A percentile compares a stretch with the other conserved stretches of the same genome.
Conservation (phyloP, 2,329 filamentous ascomycete species). For the Sphaerulina vaccinii region DNA sequence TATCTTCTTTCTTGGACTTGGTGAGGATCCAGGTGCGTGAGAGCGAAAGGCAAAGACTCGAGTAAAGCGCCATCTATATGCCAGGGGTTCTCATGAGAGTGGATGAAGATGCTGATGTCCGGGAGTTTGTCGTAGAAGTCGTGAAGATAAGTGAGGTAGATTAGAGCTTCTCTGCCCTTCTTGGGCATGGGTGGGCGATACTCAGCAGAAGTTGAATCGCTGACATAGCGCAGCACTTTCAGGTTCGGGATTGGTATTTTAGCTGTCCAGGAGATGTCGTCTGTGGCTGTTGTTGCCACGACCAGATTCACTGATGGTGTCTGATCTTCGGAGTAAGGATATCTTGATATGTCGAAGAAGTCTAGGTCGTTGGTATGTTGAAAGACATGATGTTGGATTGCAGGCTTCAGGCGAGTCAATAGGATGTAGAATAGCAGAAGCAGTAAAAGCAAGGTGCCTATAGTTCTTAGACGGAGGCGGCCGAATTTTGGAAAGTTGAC, state of each 20-base stretch:
- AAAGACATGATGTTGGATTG: constrained; percentile 1
- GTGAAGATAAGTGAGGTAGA: constrained; percentile 27
- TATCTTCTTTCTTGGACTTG: constrained; percentile 23
- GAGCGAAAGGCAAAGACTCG: constrained; percentile 18
- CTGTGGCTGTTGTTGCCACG: constrained; percentile 18
- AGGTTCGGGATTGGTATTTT: constrained; percentile 21
- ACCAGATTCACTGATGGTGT: constrained; percentile 21
- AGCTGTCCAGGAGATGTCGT: constrained; percentile 25
- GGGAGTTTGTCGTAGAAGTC: constrained; percentile 25
- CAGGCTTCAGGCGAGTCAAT: constrained; percentile 5
- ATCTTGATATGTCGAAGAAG: not conserved
- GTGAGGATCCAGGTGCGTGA: constrained; percentile 21
- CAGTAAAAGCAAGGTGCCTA: not conserved
- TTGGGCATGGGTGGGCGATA: constrained; percentile 16
- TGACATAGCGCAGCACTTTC: constrained; percentile 23
- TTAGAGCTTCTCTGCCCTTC: constrained; percentile 26
- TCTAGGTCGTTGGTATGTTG: not conserved
- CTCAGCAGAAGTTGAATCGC: constrained; percentile 20
- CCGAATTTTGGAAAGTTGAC: not conserved
- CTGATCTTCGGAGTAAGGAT: not conserved
- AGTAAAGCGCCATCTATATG: constrained; percentile 23
- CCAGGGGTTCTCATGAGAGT: constrained; percentile 23
- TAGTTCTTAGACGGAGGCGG: not conserved
- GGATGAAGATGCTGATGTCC: constrained; percentile 25
- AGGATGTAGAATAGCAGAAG: constrained; percentile 9